Base-by-base conservation (phyloP, 345 rosid species). In the Cardamine chenopodiifolia region DNA sequence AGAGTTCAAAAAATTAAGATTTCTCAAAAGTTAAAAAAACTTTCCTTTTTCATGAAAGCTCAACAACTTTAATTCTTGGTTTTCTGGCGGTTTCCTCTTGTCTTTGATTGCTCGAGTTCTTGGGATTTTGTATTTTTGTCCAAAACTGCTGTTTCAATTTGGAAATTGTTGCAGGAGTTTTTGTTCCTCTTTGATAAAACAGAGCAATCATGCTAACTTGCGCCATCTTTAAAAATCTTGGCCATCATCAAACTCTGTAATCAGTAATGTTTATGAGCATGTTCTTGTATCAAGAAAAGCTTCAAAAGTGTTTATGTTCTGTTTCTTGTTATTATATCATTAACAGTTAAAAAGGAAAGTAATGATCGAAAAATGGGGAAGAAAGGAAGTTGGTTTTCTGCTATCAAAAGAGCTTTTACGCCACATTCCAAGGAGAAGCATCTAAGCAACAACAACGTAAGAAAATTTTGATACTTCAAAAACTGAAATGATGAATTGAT, bases 321-420 rank as follows among this genome's bases (percentile, higher is more conserved):
- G 45, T 68, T 79, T 73, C 49, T 13, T 52, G 32, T 49, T 70
- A 23, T 15, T n/a, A 19, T 70, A 23, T 15, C 10, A 19, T 50
- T 31, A 52, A 32, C 52, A 45, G 66, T 54, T 77, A 82, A 84
- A 84, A 84, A 78, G 57, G 68, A 80, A 48, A 81, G 89, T 85
- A 83, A 89, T 92, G 93, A 85, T 83, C 23, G 80, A 74, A 77
- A 78, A 74, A 94, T 95, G 99, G 91, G 99, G 68, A 95, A 90
- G 92, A 87, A 83, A 82, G 92, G 97, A 62, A 87, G 89, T 64
- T 95, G 99, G 99, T 86, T 92, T 86, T 84, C 97, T 49, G 94
- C 97, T 66, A 89, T 95, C 77, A 95, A 95, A 82, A 90, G 86
- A 76, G 90, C 84, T 72, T 95, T 95, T 72, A 69, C 82, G 28